Base-by-base conservation (phyloP, 106 monocot genomes). In the Cymbidium sinense region DNA sequence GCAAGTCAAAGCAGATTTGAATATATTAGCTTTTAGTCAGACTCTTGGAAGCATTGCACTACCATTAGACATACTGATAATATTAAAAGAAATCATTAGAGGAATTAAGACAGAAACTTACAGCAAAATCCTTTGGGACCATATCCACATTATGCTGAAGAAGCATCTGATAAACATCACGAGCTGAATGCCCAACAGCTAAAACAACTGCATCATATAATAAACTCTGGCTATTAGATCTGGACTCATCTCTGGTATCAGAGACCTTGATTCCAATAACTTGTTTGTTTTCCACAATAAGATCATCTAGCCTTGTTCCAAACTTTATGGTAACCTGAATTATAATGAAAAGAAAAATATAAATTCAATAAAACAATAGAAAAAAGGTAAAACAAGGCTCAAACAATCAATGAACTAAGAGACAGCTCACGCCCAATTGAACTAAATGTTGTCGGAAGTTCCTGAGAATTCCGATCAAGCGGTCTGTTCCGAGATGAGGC, bases 151-250 rank as follows among this genome's bases (percentile, higher is more conserved):
- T 80, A 82, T 95, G 81, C 54, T 85, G 69, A 39, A 81, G 81
- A 82, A 99, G 87, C 92, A 99, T 93, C 76, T 79, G 65, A 82
- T 99, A 99, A 55, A 93, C 90, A 89, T 99, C 99, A 20, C 95
- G 82, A 62, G 99, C 95, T 62, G 99, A 99, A 78, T 99, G 99
- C 39, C 99, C 99, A 72, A 99, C 99, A 47, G 99, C 99, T 30
- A 99, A 83, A 86, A 99, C 90, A 83, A 95, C 90, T 65, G 87
- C 87, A 85, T 99, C 99, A 82, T 39, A 95, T 20, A 82, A 39
- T 41, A 99, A 69, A 4, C 69, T 85, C 61, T 90, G 76, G 62
- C 41, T 77, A 75, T 73, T 64, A 79, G 72, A 84, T 82, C 79
- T 72, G n/a, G 77, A 75, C n/a, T 73, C 83, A 52, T 73, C 21